These are phyloP conservation scores for Podaxis rugospora DNA, from an alignment of 768 basidiomycete genomes.

Conservation along the genomic window DNA sequence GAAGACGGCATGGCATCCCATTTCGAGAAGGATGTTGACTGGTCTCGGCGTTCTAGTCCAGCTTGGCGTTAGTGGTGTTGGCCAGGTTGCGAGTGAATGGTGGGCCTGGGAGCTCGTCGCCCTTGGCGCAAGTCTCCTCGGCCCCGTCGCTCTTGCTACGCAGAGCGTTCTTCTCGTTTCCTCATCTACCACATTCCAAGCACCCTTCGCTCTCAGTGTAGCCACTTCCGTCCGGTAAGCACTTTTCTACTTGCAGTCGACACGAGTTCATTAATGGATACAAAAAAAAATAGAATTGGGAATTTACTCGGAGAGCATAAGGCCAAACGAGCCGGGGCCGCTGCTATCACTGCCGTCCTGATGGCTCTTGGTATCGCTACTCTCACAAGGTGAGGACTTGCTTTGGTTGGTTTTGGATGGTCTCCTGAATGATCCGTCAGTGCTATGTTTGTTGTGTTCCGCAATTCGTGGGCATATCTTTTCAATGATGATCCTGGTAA, in stretches of 20 bases:
- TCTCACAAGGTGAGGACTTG: slow-evolving; percentile 52
- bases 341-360: slow-evolving; percentile 59
- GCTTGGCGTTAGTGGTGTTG: slow-evolving; percentile 81
- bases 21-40: slow-evolving; percentile 60
- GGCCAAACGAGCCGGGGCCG: slow-evolving; percentile 64
- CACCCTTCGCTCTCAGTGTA: slow-evolving; percentile 77
- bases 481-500: slow-evolving; percentile 69
- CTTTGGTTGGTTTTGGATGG: background rate
- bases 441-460: slow-evolving; percentile 52
- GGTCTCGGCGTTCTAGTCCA: slow-evolving; percentile 64
- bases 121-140: slow-evolving; percentile 55
- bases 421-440: slow-evolving; percentile 26
- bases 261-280: background rate
- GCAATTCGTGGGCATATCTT: slow-evolving; percentile 63
- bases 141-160: slow-evolving; percentile 77
- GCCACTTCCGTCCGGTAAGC: slow-evolving; percentile 80
- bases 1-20: slow-evolving; percentile 79
- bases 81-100: slow-evolving; percentile 89
- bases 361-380: slow-evolving; percentile 62
- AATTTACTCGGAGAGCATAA: slow-evolving; percentile 85
- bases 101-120: slow-evolving; percentile 94
- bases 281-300: slow-evolving; percentile 53
- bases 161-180: slow-evolving; percentile 84
- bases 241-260: background rate
- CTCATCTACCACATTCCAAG: slow-evolving; percentile 74